Percentiles rank a stretch among this genome's conserved stretches.
These are phyloP conservation scores for Trichoderma sp. DNA, from an alignment of 2,329 filamentous ascomycete genomes.

Conservation along the genomic window DNA sequence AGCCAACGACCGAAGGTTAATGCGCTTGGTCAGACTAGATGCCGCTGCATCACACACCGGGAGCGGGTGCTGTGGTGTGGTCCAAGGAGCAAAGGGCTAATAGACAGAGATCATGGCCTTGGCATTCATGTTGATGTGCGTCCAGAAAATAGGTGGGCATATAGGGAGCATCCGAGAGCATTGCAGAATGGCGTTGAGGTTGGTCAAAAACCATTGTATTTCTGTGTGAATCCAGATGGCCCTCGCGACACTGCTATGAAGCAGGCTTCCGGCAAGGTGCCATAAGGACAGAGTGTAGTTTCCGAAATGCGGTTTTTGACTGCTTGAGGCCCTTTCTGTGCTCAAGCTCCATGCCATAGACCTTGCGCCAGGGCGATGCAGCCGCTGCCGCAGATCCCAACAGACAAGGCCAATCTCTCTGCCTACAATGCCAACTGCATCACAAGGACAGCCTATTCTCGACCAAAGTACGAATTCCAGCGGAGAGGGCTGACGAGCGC, in stretches of 20 bases:
- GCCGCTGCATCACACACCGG: slow-evolving; percentile 43
- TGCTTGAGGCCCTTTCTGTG: slow-evolving; percentile 47
- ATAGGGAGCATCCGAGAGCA: slow-evolving; percentile 43
- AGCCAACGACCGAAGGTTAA: slow-evolving; percentile 49
- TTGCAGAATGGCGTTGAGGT: slow-evolving; percentile 40
- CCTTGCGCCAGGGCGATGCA: slow-evolving; percentile 12
- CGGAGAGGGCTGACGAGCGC: slow-evolving; percentile 69
- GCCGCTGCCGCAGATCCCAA: neutral
- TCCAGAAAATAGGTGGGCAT: neutral
- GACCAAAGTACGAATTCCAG: slow-evolving; percentile 61
- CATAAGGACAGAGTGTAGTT: slow-evolving; percentile 26
- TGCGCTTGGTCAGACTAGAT: slow-evolving; percentile 56
- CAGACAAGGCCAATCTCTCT: slow-evolving; percentile 25
- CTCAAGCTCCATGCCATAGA: slow-evolving; percentile 40
- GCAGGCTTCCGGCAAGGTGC: slow-evolving; percentile 46
- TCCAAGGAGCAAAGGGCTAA: slow-evolving; percentile 36
- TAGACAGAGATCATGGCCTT: slow-evolving; percentile 21
- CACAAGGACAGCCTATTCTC: slow-evolving; percentile 37
- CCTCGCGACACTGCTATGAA: slow-evolving; percentile 35
- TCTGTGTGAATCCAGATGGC: slow-evolving; percentile 45
- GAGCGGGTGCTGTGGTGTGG: slow-evolving; percentile 42
- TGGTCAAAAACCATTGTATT: slow-evolving; percentile 32
- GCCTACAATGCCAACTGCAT: slow-evolving; percentile 28
- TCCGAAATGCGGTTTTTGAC: slow-evolving; percentile 42
- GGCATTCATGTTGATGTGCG: neutral